A percentile compares a stretch with the other conserved stretches of the same genome.
Evolutionary conservation across 345 rosid genomes (phyloP).

Genomic region (Mangifera indica): DNA sequence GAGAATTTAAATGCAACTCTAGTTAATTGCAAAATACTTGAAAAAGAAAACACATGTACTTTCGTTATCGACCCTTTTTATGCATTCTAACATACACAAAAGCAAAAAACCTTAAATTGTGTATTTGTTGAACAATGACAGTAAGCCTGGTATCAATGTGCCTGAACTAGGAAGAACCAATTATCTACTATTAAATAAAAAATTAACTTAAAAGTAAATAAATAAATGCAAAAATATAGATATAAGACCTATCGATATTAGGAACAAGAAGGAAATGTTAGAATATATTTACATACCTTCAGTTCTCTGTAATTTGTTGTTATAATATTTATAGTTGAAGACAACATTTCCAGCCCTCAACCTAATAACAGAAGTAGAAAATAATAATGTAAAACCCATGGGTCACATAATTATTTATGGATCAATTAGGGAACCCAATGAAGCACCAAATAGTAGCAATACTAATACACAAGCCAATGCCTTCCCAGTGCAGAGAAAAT

Average conservation of each 20-base stretch:
- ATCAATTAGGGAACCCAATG: slow-evolving; percentile 1
- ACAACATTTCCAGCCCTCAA: slow-evolving; percentile 93
- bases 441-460: slow-evolving; percentile 4
- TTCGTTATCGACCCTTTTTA: neutral
- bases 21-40: neutral
- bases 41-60: neutral
- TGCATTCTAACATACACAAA: neutral
- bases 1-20: neutral
- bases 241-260: neutral
- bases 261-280: neutral
- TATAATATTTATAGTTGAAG: slow-evolving; percentile 85
- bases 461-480: neutral
- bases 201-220: neutral
- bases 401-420: neutral
- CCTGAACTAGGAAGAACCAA: neutral
- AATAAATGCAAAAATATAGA: neutral
- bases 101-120: neutral
- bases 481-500: neutral
- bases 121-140: neutral
- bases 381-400: neutral
- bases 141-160: neutral
- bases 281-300: slow-evolving; percentile 60
- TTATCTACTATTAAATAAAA: neutral
- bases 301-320: slow-evolving; percentile 82
- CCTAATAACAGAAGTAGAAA: slow-evolving; percentile 49